Percentiles rank a stretch among this genome's conserved stretches.
Conservation (phyloP, 768 basidiomycete genomes). For the Chalciporus chontae region DNA sequence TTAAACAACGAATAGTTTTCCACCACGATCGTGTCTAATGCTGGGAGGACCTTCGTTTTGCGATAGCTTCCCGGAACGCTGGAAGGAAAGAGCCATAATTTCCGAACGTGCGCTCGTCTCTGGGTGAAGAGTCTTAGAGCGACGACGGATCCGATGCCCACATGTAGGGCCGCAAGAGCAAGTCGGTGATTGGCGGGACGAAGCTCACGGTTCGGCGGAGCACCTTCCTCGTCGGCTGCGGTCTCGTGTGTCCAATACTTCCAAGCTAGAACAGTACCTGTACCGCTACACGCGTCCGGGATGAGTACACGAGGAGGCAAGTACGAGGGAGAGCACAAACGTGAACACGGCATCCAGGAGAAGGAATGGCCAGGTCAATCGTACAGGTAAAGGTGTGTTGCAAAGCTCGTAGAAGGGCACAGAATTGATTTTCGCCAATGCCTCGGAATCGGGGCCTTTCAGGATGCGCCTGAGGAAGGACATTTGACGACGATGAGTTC, state of each 20-base stretch:
- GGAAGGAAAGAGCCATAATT: conserved; percentile 29
- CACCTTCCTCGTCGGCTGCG: conserved; percentile 11
- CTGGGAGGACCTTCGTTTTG: conserved; percentile 11
- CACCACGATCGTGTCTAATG: conserved; percentile 26
- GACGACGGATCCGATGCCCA: conserved; percentile 27
- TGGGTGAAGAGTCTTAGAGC: conserved; percentile 26
- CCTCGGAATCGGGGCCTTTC: conserved; percentile 15
- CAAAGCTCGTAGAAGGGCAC: conserved; percentile 27
- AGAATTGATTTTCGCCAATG: conserved; percentile 15
- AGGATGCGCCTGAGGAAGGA: conserved; percentile 9
- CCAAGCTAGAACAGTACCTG: conserved; percentile 27
- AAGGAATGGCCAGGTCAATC: conserved; percentile 27
- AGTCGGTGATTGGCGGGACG: conserved; percentile 30
- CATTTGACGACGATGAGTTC: conserved; percentile 9
- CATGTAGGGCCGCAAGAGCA: conserved; percentile 25
- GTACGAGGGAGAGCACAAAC: conserved; percentile 13
- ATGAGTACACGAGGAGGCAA: not conserved
- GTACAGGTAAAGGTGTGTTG: conserved; percentile 16
- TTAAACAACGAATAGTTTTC: conserved; percentile 22
- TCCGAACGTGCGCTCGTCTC: conserved; percentile 28
- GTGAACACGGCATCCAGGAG: conserved; percentile 29
- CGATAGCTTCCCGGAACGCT: conserved; percentile 24
- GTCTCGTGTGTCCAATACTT: conserved; percentile 25
- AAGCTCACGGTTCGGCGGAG: conserved; percentile 18
- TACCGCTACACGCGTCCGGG: conserved; percentile 12